Evolutionary conservation across 2,329 filamentous ascomycete species (phyloP).

Genomic region (Hymenotorrendiella dingleyae): DNA sequence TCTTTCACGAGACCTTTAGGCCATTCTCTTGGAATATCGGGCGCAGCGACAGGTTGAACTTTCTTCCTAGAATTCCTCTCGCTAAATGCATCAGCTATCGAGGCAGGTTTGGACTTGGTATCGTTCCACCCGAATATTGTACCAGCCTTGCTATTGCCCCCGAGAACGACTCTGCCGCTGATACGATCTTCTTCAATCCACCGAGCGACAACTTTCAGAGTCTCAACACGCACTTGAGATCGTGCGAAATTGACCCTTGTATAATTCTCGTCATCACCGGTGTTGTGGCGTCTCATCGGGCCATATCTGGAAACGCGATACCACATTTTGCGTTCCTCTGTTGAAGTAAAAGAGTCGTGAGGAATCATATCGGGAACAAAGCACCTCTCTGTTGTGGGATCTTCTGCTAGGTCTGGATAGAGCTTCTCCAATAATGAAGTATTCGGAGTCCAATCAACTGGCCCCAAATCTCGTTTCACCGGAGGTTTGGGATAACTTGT

Average conservation of each 20-base stretch:
- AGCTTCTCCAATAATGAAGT: constrained; percentile 22
- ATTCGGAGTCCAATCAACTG: constrained; percentile 23
- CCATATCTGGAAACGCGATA: constrained; percentile 58
- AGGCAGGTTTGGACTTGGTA: constrained; percentile 43
- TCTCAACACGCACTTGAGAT: constrained; percentile 48
- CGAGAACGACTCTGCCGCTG: constrained; percentile 43
- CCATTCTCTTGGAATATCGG: constrained; percentile 25
- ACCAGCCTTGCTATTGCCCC: constrained; percentile 40
- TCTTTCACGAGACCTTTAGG: constrained; percentile 19
- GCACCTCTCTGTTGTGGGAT: constrained; percentile 18
- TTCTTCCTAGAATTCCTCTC: constrained; percentile 16
- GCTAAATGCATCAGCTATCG: constrained; percentile 34
- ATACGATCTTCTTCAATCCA: constrained; percentile 64
- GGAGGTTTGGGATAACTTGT: constrained; percentile 6
- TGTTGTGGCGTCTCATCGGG: constrained; percentile 50
- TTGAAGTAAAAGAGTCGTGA: constrained; percentile 46
- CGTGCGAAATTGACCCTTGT: constrained; percentile 50
- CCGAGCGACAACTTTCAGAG: constrained; percentile 52
- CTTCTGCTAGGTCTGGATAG: constrained; percentile 20
- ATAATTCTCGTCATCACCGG: constrained; percentile 54
- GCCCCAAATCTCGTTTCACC: constrained; percentile 2
- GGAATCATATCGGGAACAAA: constrained; percentile 26
- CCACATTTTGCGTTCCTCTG: constrained; percentile 58
- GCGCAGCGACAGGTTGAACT: constrained; percentile 4
- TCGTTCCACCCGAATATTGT: constrained; percentile 57